phyloP scores from a whole-genome alignment of 2,329 filamentous ascomycete genomes.

The Grosmannia clavigera region DNA sequence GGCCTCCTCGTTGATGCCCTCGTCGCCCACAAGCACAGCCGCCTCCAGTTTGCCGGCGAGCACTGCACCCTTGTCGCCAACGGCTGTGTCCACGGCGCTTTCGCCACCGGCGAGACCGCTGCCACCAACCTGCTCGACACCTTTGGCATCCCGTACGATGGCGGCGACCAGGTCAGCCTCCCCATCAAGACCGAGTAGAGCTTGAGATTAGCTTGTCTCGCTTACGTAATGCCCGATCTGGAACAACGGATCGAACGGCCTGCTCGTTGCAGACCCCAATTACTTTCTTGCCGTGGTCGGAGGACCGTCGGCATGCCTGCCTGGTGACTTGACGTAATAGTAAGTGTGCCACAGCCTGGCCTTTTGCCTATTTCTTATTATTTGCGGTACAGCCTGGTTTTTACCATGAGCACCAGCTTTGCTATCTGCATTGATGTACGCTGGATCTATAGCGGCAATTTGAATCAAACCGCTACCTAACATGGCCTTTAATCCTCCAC shows the following conservation, averaged over 20 bases:
- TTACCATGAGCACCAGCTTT: neutral
- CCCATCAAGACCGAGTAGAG: neutral
- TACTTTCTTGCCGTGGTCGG: neutral
- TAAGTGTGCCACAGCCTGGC: neutral
- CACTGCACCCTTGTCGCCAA: conserved; percentile 64
- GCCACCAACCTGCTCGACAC: conserved; percentile 13
- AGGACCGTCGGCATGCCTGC: neutral
- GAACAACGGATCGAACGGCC: neutral
- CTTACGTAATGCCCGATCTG: neutral
- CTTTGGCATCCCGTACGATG: conserved; percentile 1
- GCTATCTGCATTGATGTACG: no score
- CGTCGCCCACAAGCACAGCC: conserved; percentile 36
- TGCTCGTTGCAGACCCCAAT: neutral
- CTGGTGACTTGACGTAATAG: neutral
- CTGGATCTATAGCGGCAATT: no score
- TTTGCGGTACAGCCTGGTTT: neutral
- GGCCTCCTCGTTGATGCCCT: conserved; percentile 68
- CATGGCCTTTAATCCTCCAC: neutral
- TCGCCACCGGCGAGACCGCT: conserved; percentile 18
- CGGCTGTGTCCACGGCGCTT: conserved; percentile 18
- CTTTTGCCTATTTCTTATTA: neutral
- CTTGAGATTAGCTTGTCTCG: neutral
- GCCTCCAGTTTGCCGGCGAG: conserved; percentile 71
- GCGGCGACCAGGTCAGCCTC: neutral
- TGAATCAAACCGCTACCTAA: no score